These are phyloP conservation scores for Mycena pura DNA, from an alignment of 768 basidiomycete species.

Conservation along the genomic window DNA sequence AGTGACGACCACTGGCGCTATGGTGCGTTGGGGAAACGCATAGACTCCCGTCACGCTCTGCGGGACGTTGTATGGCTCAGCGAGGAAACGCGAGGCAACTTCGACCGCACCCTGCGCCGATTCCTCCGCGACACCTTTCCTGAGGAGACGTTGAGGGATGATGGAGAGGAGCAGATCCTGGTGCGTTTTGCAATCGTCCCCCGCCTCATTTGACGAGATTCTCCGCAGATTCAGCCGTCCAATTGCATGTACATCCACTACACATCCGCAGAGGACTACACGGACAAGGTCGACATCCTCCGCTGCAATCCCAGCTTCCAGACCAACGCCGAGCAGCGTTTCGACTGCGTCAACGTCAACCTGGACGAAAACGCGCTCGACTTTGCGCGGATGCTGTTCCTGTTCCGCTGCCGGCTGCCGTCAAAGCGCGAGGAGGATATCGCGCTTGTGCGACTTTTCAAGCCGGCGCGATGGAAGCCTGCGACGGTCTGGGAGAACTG, in stretches of 20 bases:
- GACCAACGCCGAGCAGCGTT: conserved; percentile 6
- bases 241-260: conserved; percentile 22
- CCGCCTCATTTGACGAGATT: background rate
- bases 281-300: conserved; percentile 13
- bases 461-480: conserved; percentile 6
- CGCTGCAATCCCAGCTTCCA: conserved; percentile 23
- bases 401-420: conserved; percentile 7
- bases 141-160: background rate
- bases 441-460: conserved; percentile 11
- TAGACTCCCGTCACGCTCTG: background rate
- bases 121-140: conserved; percentile 3
- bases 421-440: conserved; percentile 1
- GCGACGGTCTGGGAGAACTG: conserved; percentile 15
- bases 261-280: conserved; percentile 18
- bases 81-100: background rate
- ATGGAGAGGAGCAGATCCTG: background rate
- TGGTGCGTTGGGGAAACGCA: background rate
- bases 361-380: conserved; percentile 1
- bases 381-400: background rate
- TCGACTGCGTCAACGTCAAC: conserved; percentile 19
- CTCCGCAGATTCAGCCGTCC: conserved; percentile 15
- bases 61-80: background rate
- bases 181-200: background rate
- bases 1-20: conserved; percentile 4
- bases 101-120: background rate